Conservation (phyloP, 2,329 filamentous ascomycete species). For the Ceratocystis smalleyi region DNA sequence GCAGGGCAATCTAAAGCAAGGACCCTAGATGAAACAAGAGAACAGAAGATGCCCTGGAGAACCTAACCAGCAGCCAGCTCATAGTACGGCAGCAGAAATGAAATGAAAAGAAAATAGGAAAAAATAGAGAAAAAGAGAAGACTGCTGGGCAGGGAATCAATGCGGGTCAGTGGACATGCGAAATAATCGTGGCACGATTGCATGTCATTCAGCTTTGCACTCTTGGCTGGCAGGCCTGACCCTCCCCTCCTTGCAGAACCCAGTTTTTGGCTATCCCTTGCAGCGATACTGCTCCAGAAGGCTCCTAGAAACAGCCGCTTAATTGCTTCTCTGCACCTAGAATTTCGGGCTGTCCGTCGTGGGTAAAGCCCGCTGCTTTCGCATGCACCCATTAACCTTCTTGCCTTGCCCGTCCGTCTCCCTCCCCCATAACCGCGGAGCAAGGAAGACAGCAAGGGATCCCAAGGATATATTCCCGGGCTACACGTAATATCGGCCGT, state of each 20-base stretch:
- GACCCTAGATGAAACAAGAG: conserved; percentile 5
- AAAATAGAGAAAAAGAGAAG: too few relatives aligned
- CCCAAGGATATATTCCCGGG: neutral
- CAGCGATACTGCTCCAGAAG: neutral
- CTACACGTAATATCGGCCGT: neutral
- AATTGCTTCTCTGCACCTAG: neutral
- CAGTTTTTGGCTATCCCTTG: neutral
- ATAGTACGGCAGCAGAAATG: neutral
- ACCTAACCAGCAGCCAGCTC: neutral
- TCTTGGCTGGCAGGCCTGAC: neutral
- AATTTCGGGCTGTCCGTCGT: neutral
- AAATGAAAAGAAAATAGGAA: too few relatives aligned
- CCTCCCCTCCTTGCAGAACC: neutral
- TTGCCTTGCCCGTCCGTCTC: neutral
- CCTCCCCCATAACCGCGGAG: neutral
- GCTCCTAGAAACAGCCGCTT: neutral
- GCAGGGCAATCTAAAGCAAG: conserved; percentile 1
- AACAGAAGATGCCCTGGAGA: neutral
- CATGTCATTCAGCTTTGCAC: too few relatives aligned
- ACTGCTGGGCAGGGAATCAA: too few relatives aligned
- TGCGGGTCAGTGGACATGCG: too few relatives aligned
- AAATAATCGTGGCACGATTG: too few relatives aligned
- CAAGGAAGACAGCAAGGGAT: neutral
- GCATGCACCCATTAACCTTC: neutral
- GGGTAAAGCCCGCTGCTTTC: neutral